A percentile compares a stretch with the other conserved stretches of the same genome.
Evolutionary conservation across 306 rosid species (phyloP).

Genomic region (Malus fusca): DNA sequence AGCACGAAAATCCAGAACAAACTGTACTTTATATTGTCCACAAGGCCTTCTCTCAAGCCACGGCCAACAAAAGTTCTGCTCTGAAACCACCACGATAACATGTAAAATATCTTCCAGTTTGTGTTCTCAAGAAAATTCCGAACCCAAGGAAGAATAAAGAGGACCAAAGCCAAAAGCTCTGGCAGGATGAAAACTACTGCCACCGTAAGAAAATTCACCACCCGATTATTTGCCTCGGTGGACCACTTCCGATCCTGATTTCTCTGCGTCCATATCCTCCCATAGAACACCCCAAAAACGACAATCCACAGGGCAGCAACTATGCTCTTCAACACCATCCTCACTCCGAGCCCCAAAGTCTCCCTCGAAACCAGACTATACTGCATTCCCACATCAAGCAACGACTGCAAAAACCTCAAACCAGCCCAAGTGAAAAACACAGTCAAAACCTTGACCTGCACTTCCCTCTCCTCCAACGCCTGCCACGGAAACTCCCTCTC

Average conservation of each 20-base stretch:
- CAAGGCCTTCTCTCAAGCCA: conserved; percentile 86
- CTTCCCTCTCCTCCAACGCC: conserved; percentile 42
- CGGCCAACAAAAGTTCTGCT: conserved; percentile 88
- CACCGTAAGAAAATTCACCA: conserved; percentile 55
- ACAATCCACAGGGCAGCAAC: conserved; percentile 75
- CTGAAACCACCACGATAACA: conserved; percentile 92
- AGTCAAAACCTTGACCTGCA: conserved; percentile 61
- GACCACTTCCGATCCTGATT: conserved; percentile 58
- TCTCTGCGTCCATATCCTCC: conserved; percentile 73
- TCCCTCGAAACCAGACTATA: conserved; percentile 77
- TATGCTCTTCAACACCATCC: conserved; percentile 65
- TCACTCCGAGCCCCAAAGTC: conserved; percentile 61
- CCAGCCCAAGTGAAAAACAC: conserved; percentile 84
- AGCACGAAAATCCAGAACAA: conserved; percentile 80
- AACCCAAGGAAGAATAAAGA: conserved; percentile 79
- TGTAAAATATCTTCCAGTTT: conserved; percentile 77
- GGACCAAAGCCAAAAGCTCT: conserved; percentile 65
- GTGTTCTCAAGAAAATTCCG: conserved; percentile 79
- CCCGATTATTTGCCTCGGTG: conserved; percentile 41
- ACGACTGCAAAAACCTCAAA: conserved; percentile 64
- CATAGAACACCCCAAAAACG: conserved; percentile 62
- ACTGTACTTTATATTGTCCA: conserved; percentile 68
- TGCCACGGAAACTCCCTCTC: conserved; percentile 55
- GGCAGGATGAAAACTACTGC: conserved; percentile 58
- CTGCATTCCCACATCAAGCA: conserved; percentile 80